These are phyloP conservation scores for Penicillium sp. DNA, from an alignment of 2,329 filamentous ascomycete genomes.

Conservation along the genomic window DNA sequence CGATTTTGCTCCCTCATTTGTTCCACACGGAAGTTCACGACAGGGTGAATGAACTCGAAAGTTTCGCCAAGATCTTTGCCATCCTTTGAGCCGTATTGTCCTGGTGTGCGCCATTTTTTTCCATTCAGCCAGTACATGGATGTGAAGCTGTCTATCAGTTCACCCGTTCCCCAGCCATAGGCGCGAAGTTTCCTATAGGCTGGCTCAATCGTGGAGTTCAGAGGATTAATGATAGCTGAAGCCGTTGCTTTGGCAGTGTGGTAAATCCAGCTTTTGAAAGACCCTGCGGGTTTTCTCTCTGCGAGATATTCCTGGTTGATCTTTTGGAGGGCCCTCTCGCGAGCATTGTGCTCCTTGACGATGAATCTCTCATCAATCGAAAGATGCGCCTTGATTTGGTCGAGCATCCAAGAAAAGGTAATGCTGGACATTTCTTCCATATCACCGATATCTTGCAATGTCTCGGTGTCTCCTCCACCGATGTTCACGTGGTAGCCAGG, in stretches of 20 bases:
- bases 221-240: neutral
- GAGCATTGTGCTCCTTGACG: conserved; percentile 6
- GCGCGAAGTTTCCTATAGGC: neutral
- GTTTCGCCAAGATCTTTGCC: conserved; percentile 12
- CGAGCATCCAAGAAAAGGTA: conserved; percentile 25
- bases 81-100: conserved; percentile 10
- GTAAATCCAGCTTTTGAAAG: conserved; percentile 5
- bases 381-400: conserved; percentile 20
- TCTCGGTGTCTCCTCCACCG: conserved; percentile 48
- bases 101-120: conserved; percentile 16
- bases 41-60: conserved; percentile 20
- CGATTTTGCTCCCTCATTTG: conserved; percentile 5
- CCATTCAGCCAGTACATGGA: conserved; percentile 18
- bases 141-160: conserved; percentile 17
- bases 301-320: conserved; percentile 1
- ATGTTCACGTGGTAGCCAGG: conserved; percentile 55
- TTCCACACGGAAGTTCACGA: conserved; percentile 18
- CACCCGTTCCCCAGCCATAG: conserved; percentile 20
- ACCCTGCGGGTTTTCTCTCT: neutral
- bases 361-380: conserved; percentile 17
- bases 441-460: conserved; percentile 19
- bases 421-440: conserved; percentile 28
- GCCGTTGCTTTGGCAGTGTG: neutral
- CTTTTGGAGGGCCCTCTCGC: conserved; percentile 6
- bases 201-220: neutral